These are phyloP conservation scores for Asterophora parasitica DNA, from an alignment of 768 basidiomycete species.

Conservation along the genomic window DNA sequence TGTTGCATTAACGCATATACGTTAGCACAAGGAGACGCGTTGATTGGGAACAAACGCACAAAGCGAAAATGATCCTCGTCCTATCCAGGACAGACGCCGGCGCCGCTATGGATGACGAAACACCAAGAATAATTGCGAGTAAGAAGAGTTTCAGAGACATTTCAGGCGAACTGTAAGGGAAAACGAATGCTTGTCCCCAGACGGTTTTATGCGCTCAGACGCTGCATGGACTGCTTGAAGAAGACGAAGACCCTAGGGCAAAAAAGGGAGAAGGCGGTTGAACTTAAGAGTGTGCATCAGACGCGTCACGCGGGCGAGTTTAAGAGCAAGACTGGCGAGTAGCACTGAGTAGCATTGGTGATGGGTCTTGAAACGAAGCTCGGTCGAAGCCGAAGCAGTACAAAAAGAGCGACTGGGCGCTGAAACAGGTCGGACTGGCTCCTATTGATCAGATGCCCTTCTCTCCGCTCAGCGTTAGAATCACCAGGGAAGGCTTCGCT, in stretches of 20 bases:
- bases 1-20: not conserved
- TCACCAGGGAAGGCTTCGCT: too few relatives aligned
- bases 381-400: too few relatives aligned
- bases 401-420: too few relatives aligned
- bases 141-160: not conserved
- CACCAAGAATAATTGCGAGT: not conserved
- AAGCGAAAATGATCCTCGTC: constrained; percentile 14
- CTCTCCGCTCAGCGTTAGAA: too few relatives aligned
- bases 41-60: constrained; percentile 4
- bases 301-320: not conserved
- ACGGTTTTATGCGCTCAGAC: too few relatives aligned
- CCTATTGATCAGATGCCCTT: not conserved
- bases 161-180: too few relatives aligned
- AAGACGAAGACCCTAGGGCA: not conserved
- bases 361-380: too few relatives aligned
- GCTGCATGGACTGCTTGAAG: not conserved
- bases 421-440: too few relatives aligned
- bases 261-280: not conserved
- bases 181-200: too few relatives aligned
- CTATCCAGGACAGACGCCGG: constrained; percentile 7
- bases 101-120: not conserved
- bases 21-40: too few relatives aligned
- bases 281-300: too few relatives aligned
- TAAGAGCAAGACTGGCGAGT: not conserved
- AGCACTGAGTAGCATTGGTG: too few relatives aligned